Percentiles rank a stretch among this genome's conserved stretches.
Conservation (phyloP, 2,329 filamentous ascomycete genomes). For the Fusarium longipes region DNA sequence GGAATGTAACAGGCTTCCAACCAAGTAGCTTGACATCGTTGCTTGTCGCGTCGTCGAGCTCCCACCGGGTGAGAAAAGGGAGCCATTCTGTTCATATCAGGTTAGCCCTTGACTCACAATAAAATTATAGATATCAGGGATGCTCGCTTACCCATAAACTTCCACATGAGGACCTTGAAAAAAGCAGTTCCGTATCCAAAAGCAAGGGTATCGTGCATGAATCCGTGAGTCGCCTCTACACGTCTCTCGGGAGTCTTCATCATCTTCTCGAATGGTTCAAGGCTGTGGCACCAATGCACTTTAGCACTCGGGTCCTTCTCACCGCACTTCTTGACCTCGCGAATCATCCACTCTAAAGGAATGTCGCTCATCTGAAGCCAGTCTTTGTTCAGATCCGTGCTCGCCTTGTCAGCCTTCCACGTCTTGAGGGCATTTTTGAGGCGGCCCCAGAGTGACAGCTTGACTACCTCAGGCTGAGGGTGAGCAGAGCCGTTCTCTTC, state of each 20-base stretch:
- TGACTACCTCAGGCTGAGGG: constrained; percentile 19
- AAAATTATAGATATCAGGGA: background rate
- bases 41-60: constrained; percentile 44
- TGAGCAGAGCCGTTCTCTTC: background rate
- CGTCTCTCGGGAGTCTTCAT: constrained; percentile 46
- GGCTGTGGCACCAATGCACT: constrained; percentile 52
- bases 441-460: constrained; percentile 50
- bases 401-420: constrained; percentile 49
- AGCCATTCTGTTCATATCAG: constrained; percentile 49
- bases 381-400: constrained; percentile 48
- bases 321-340: constrained; percentile 57
- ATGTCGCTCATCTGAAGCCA: constrained; percentile 61
- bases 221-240: constrained; percentile 49
- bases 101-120: background rate
- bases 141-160: constrained; percentile 54
- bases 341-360: constrained; percentile 64
- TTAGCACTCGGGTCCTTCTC: constrained; percentile 46
- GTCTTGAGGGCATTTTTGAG: constrained; percentile 53
- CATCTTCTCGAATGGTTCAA: constrained; percentile 49
- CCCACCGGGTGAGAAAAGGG: constrained; percentile 56
- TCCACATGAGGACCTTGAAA: constrained; percentile 56
- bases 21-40: constrained; percentile 32
- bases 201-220: constrained; percentile 54
- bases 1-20: constrained; percentile 49
- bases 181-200: constrained; percentile 54